A percentile compares a stretch with the other conserved stretches of the same genome.
Conservation (phyloP, 371 early-diverging fungal species). For the Mucor indicus region DNA sequence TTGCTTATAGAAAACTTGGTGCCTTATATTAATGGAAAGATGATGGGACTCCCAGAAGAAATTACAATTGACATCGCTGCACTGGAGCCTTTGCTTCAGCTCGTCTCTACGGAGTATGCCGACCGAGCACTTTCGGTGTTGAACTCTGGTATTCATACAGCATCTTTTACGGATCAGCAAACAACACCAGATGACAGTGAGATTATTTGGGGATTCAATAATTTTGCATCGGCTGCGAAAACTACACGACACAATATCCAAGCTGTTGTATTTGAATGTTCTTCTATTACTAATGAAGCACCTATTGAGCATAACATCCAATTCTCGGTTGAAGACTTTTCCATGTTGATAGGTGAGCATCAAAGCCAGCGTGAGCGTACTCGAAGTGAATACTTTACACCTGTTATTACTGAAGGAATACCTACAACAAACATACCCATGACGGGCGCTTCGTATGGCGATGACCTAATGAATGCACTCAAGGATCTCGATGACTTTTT, state of each 20-base stretch:
- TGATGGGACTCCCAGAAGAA: slow-evolving; percentile 1
- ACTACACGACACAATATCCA: slow-evolving; percentile 50
- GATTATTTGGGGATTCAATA: slow-evolving; percentile 33
- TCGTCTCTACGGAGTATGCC: slow-evolving; percentile 65
- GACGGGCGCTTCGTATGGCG: slow-evolving; percentile 23
- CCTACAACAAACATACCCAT: not conserved
- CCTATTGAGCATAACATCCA: slow-evolving; percentile 46
- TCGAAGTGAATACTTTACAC: too few relatives aligned
- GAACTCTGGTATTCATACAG: slow-evolving; percentile 60
- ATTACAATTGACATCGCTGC: slow-evolving; percentile 42
- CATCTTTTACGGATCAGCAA: slow-evolving; percentile 4
- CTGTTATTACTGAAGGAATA: too few relatives aligned
- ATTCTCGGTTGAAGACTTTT: slow-evolving; percentile 47
- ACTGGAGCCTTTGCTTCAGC: slow-evolving; percentile 46
- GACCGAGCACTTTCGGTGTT: slow-evolving; percentile 68
- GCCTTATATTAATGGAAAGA: slow-evolving; percentile 47
- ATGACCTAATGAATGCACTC: slow-evolving; percentile 54
- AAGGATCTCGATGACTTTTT: slow-evolving; percentile 63
- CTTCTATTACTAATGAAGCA: slow-evolving; percentile 38
- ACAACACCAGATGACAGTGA: slow-evolving; percentile 20
- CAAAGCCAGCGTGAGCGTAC: not conserved
- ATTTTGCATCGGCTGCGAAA: slow-evolving; percentile 27
- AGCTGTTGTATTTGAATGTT: slow-evolving; percentile 51
- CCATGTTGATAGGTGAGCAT: slow-evolving; percentile 38
- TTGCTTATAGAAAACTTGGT: slow-evolving; percentile 63